Evolutionary conservation across 768 basidiomycete genomes (phyloP).

Genomic region (Rhodotorula kratochvilovae): DNA sequence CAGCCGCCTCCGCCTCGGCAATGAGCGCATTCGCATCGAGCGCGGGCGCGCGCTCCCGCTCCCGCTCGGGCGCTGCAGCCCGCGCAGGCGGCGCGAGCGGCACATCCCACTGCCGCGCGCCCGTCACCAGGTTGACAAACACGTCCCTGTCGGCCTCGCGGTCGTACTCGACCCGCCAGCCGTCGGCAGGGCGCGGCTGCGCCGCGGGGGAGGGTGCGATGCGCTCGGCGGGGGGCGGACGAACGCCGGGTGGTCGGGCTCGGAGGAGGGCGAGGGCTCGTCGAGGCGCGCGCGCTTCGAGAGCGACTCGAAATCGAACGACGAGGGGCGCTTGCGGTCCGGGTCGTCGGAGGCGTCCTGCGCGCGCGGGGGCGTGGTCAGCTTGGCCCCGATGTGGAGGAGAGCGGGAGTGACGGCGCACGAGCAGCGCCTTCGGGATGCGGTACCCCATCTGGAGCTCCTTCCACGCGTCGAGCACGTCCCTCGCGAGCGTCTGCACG

Average conservation of each 20-base stretch:
- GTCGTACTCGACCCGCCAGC: slow-evolving; percentile 17
- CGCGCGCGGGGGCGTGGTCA: accelerated
- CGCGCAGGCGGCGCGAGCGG: slow-evolving; percentile 46
- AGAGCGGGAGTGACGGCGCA: not conserved
- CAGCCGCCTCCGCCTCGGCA: slow-evolving; percentile 46
- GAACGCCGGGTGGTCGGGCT: slow-evolving; percentile 4
- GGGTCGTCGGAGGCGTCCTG: slow-evolving; percentile 21
- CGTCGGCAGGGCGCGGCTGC: slow-evolving; percentile 15
- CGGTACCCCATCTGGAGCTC: slow-evolving; percentile 70
- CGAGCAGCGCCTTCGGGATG: slow-evolving; percentile 62
- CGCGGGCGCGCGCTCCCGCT: slow-evolving; percentile 4
- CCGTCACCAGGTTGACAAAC: slow-evolving; percentile 10
- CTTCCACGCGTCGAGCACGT: slow-evolving; percentile 76
- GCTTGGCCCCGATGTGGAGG: accelerated
- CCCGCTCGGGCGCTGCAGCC: not conserved
- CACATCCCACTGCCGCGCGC: not conserved
- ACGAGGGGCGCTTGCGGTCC: slow-evolving; percentile 26
- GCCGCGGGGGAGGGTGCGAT: not conserved
- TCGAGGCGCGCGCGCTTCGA: slow-evolving; percentile 30
- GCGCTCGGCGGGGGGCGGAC: slow-evolving; percentile 24
- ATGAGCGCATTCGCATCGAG: slow-evolving; percentile 46
- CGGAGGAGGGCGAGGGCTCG: not conserved
- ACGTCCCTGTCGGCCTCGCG: not conserved
- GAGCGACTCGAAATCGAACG: slow-evolving; percentile 26
- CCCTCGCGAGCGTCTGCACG: slow-evolving; percentile 57